Evolutionary conservation across 129 eudicot species (phyloP).

Genomic region (Kitagawia praeruptora): DNA sequence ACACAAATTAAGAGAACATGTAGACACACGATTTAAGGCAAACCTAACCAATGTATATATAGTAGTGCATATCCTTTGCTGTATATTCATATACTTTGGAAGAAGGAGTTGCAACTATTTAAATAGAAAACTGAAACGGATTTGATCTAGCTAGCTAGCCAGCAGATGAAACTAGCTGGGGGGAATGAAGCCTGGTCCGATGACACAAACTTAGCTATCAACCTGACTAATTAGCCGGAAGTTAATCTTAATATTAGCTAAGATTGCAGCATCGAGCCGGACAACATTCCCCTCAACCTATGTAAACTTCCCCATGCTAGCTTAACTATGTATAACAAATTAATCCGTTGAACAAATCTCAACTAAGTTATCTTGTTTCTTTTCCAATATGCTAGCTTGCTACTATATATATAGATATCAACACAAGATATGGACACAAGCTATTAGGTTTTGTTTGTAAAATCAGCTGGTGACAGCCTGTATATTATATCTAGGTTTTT

Average conservation of each 20-base stretch:
- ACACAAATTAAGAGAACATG: neutral
- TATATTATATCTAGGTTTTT: neutral
- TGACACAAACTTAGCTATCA: slow-evolving; percentile 2
- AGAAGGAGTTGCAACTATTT: no score
- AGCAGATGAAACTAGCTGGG: slow-evolving; percentile 23
- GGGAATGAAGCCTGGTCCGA: slow-evolving; percentile 69
- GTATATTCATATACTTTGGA: no score
- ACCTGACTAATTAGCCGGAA: neutral
- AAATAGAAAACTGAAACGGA: neutral
- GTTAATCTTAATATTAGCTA: neutral
- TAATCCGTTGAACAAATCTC: neutral
- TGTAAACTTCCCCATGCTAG: neutral
- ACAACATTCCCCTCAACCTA: slow-evolving; percentile 50
- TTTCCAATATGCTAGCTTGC: neutral
- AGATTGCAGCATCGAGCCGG: slow-evolving; percentile 39
- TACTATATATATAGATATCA: neutral
- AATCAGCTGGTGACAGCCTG: slow-evolving; percentile 1
- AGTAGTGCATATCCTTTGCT: no score
- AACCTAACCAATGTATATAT: neutral
- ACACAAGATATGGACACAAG: neutral
- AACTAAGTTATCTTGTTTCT: neutral
- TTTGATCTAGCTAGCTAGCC: neutral
- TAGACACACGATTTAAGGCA: neutral
- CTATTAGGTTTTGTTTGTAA: neutral
- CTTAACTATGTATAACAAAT: neutral